These are phyloP conservation scores for Lupinus albus DNA, from an alignment of 306 rosid genomes.

Conservation along the genomic window DNA sequence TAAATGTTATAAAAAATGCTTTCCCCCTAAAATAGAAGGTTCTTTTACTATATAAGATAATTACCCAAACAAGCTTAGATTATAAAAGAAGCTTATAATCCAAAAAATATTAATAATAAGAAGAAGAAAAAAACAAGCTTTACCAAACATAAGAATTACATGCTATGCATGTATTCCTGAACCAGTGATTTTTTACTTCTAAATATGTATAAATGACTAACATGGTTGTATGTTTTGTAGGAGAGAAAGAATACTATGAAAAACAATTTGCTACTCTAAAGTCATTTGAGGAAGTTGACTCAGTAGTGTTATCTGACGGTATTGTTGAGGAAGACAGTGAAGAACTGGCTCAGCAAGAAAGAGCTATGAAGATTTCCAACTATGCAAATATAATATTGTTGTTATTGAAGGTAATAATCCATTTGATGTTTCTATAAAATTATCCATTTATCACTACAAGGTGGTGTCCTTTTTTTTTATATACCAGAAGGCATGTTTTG, in stretches of 20 bases:
- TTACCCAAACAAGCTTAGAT: no score
- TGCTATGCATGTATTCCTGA: background rate
- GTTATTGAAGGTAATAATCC: conserved; percentile 58
- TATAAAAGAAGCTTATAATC: no score
- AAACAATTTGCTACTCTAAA: conserved; percentile 65
- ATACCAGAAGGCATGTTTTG: background rate
- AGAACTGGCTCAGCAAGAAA: conserved; percentile 63
- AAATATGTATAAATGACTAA: background rate
- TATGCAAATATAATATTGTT: conserved; percentile 58
- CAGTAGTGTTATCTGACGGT: conserved; percentile 40
- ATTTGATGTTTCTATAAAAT: background rate
- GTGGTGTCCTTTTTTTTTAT: background rate
- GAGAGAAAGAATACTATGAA: conserved; percentile 70
- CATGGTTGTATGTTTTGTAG: conserved; percentile 32
- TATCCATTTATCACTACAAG: conserved; percentile 1
- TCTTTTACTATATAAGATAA: no score
- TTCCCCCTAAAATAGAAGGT: no score
- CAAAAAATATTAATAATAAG: no score
- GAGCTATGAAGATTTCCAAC: conserved; percentile 69
- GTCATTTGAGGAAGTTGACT: conserved; percentile 73
- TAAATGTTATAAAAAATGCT: no score
- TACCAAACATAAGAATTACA: no score
- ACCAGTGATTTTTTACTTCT: background rate
- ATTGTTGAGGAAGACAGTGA: conserved; percentile 40
- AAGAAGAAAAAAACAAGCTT: no score